A percentile compares a stretch with the other conserved stretches of the same genome.
Evolutionary conservation across 2,329 filamentous ascomycete species (phyloP).

Genomic region (Lecanosticta acicola): DNA sequence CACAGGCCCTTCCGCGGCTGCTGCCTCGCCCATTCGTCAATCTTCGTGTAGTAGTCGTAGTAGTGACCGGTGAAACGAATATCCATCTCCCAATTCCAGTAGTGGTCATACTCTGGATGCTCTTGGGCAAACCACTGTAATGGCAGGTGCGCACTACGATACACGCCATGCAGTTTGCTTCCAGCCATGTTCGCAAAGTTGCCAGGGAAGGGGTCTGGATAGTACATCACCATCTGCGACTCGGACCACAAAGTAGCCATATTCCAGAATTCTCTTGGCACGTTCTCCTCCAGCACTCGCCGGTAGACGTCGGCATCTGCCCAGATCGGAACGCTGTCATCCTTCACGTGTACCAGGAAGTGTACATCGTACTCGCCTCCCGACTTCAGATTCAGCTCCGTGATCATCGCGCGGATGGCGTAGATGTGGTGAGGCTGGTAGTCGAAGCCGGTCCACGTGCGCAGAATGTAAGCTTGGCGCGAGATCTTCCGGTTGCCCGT

Average conservation of each 20-base stretch:
- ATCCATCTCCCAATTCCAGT: constrained; percentile 91
- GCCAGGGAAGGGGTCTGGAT: constrained; percentile 78
- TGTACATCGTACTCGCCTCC: constrained; percentile 84
- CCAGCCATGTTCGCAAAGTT: constrained; percentile 59
- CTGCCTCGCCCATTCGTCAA: constrained; percentile 58
- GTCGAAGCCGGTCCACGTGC: constrained; percentile 75
- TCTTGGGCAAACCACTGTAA: constrained; percentile 49
- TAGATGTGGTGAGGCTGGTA: constrained; percentile 76
- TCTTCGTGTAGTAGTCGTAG: constrained; percentile 69
- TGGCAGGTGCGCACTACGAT: constrained; percentile 57
- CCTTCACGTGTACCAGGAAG: constrained; percentile 78
- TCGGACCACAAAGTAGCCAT: constrained; percentile 92
- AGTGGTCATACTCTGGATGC: constrained; percentile 48
- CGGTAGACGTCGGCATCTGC: constrained; percentile 65
- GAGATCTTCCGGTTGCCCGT: constrained; percentile 37
- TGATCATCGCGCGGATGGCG: constrained; percentile 75
- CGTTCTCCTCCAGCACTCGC: constrained; percentile 59
- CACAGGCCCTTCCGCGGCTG: constrained; percentile 68
- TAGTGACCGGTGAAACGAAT: constrained; percentile 74
- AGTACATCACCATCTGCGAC: constrained; percentile 84
- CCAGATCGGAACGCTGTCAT: constrained; percentile 70
- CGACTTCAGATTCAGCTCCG: constrained; percentile 72
- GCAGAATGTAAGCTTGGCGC: constrained; percentile 76
- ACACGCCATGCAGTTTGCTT: constrained; percentile 77
- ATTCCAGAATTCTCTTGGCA: constrained; percentile 80